Base-by-base conservation (phyloP, 192 early-diverging fungal species). In the Pilaira anomala region DNA sequence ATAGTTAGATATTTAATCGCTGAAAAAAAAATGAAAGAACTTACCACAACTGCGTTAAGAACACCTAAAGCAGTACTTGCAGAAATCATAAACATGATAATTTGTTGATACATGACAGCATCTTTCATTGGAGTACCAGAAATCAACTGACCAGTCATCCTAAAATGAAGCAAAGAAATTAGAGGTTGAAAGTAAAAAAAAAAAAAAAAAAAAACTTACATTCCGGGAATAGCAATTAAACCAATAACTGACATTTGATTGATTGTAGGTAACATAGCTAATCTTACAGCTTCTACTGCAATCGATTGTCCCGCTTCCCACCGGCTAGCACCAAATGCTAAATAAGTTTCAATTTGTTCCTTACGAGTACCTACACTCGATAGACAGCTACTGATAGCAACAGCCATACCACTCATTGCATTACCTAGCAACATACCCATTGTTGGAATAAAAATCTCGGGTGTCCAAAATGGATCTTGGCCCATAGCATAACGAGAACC, bases 341-440 rank as follows among this genome's bases (percentile, higher is more conserved):
- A 74, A 59, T 83, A 67, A 2, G 65, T 67, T 19, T 73, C 71
- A 3, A 73, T 67, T 33, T 73, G 61, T 12, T 73, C 71, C 26
- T 63, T 62, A 12, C 54, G 30, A 30, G 19, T 67, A 24, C 83
- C 81, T 16, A 87, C 63, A 24, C 81, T 78, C 14, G 77, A 78
- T 48, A 90, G 76, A 19, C 83, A 83, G 24, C 72, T 72, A n/a
- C 81, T 75, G 41, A 88, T 68, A 6, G 83, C 90, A 33, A 92
- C 77, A 2, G 90, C 84, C 60, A 87, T 84, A 2, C 85, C 87
- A 4, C 84, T 87, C 82, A 90, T 85, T 28, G 77, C 73, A 71
- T 91, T 93, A 29, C 92, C 93, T 14, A 93, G 79, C 39, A 96
- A 72, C 92, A 96, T 93, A 25, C 91, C 93, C n/a, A 93, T 77